Conservation (phyloP, 805 yeast genomes). For the Lipomyces yamadae region DNA sequence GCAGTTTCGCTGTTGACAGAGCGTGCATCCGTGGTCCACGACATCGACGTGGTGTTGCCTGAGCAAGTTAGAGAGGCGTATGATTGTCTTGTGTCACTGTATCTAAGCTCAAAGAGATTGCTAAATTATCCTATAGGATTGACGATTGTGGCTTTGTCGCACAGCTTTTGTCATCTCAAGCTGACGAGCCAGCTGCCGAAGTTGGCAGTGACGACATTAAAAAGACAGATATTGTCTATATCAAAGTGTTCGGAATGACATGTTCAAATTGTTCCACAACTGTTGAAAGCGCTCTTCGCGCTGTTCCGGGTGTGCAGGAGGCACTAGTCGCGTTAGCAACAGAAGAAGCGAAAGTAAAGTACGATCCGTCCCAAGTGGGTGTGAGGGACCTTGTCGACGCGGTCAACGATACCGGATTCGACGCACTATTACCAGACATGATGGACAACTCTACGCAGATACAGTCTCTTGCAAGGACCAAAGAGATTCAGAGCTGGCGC, state of each 20-base stretch:
- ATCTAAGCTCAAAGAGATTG: neutral
- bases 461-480: constrained; percentile 64
- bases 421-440: constrained; percentile 50
- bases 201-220: constrained; percentile 16
- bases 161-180: constrained; percentile 38
- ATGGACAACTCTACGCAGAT: constrained; percentile 72
- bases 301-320: constrained; percentile 54
- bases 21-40: constrained; percentile 64
- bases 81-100: constrained; percentile 14
- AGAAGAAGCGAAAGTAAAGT: constrained; percentile 59
- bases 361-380: constrained; percentile 60
- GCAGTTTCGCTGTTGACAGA: constrained; percentile 78
- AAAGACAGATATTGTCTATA: constrained; percentile 29
- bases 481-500: constrained; percentile 77
- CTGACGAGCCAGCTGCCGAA: constrained; percentile 19
- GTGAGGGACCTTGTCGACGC: constrained; percentile 63
- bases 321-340: constrained; percentile 59
- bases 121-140: neutral
- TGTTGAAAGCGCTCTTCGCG: constrained; percentile 55
- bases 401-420: constrained; percentile 59
- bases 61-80: constrained; percentile 51
- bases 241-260: constrained; percentile 61
- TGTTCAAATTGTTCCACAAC: constrained; percentile 59
- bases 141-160: constrained; percentile 82
- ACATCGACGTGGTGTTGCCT: constrained; percentile 43